Base-by-base conservation (phyloP, 495 filamentous ascomycete species). In the Annulohypoxylon stygium region DNA sequence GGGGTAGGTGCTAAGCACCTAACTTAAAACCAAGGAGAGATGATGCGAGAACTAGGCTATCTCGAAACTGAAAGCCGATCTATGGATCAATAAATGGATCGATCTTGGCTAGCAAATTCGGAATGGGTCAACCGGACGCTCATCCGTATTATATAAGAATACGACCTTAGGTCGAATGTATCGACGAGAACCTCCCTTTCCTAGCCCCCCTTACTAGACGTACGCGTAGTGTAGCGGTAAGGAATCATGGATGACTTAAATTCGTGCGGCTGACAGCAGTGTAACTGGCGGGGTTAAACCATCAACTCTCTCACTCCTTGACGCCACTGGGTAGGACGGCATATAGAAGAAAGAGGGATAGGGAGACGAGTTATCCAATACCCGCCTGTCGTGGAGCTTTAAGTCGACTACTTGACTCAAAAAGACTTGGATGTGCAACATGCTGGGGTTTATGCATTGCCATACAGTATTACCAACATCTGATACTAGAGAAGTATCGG, bases 91-190 rank as follows among this genome's bases (percentile, higher is more conserved):
- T 61, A 65, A 65, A 34, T 43, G 67, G 63, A 57, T 34, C 64
- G 51, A 71, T 55, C 53, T 36, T 68, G 25, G 43, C 43, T 48
- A n/a, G 57, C 68, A 43, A 68, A 75, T 71, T 68, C 37, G 59
- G 62, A 71, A 30, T 65, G 41, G 26, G 16, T 43, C 12, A 55
- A 39, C 11, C 60, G 67, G 59, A 30, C 14, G 26, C 64, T 51
- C 64, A 62, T 65, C 63, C 60, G 18, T 70, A 67, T 70, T 75
- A 75, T 75, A 75, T 54, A 65, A 45, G 47, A 53, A 62, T 23
- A 36, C 14, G 51, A 54, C 9, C 11, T 26, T 48, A 54, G 25
- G 53, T 20, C 23, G 12, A 26, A 16, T 54, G 26, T 55, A 20
- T 62, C 47, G 65, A 50, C 55, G 11, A 37, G 47, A 50, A 30